Base-by-base conservation (phyloP, 345 rosid genomes). In the Passiflora organensis region DNA sequence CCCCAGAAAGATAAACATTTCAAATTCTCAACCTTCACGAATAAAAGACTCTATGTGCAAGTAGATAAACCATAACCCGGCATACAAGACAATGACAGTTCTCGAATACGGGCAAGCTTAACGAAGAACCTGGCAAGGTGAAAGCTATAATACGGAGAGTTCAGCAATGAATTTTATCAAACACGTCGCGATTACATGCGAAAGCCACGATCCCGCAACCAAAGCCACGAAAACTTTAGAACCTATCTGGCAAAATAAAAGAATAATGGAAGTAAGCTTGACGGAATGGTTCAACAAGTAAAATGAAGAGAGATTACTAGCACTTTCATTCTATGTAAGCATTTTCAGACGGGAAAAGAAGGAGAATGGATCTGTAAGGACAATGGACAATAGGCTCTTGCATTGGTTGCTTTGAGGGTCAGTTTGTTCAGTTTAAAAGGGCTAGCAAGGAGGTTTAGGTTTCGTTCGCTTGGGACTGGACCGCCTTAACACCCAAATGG, bases 101-200 rank as follows among this genome's bases (percentile, higher is more conserved):
- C n/a, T n/a, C n/a, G n/a, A n/a, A n/a, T n/a, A n/a, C n/a, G n/a
- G n/a, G n/a, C n/a, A n/a, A n/a, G n/a, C n/a, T n/a, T n/a, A n/a
- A n/a, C n/a, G n/a, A n/a, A n/a, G n/a, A n/a, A n/a, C n/a, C n/a
- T n/a, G n/a, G n/a, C n/a, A n/a, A n/a, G n/a, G n/a, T n/a, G n/a
- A n/a, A n/a, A n/a, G n/a, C n/a, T n/a, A n/a, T n/a, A n/a, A n/a
- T n/a, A n/a, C n/a, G n/a, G n/a, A n/a, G n/a, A n/a, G n/a, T n/a
- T n/a, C n/a, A n/a, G n/a, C n/a, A n/a, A n/a, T n/a, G n/a, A n/a
- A 25, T 44, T 43, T 32, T 32, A 56, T 49, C 56, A 38, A 38
- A 49, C 23, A 39, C 13, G 37, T 4, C 15, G 15, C 12, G 23
- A 45, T n/a, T 43, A 14, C 19, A 24, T 20, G 61, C 43, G 9